A percentile compares a stretch with the other conserved stretches of the same genome.
These are phyloP conservation scores for Rhizophora mangle DNA, from an alignment of 345 rosid species.

Conservation along the genomic window DNA sequence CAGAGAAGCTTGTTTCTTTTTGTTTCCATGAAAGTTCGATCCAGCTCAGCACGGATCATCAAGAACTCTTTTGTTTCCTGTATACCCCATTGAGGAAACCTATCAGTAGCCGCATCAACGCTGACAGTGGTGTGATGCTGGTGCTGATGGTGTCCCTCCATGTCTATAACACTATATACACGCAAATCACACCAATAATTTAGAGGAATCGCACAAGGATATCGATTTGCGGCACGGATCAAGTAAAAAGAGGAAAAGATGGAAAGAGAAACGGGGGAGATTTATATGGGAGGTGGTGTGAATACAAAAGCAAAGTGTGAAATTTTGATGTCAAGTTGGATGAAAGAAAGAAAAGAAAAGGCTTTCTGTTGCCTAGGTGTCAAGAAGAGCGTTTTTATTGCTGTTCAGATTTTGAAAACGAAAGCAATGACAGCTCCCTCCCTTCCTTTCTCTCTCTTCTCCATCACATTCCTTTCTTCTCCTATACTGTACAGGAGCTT, in stretches of 20 bases:
- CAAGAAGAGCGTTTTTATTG: slow-evolving; percentile 18
- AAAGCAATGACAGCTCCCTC: slow-evolving; percentile 22
- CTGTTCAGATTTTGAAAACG: slow-evolving; percentile 39
- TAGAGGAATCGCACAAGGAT: neutral
- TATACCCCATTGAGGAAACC: slow-evolving; percentile 95
- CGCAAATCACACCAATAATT: slow-evolving; percentile 4
- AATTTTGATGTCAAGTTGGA: slow-evolving; percentile 32
- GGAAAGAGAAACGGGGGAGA: slow-evolving; percentile 30
- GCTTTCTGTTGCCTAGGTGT: slow-evolving; percentile 26
- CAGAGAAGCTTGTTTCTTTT: slow-evolving; percentile 89
- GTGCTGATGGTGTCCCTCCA: slow-evolving; percentile 64
- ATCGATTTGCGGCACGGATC: slow-evolving; percentile 8
- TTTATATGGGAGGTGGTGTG: slow-evolving; percentile 45
- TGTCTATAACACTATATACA: slow-evolving; percentile 14
- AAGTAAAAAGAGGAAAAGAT: neutral
- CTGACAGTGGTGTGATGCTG: slow-evolving; percentile 43
- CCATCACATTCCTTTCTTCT: slow-evolving; percentile 1
- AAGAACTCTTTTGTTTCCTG: slow-evolving; percentile 87
- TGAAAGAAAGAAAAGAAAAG: slow-evolving; percentile 9
- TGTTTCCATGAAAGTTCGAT: slow-evolving; percentile 88
- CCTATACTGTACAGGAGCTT: neutral
- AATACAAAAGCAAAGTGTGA: slow-evolving; percentile 49
- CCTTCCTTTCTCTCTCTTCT: slow-evolving; percentile 13
- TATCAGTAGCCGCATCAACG: slow-evolving; percentile 44
- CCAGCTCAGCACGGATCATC: slow-evolving; percentile 76